Evolutionary conservation across 1,284 basidiomycete genomes (phyloP).

Genomic region (Ustilago trichophora): DNA sequence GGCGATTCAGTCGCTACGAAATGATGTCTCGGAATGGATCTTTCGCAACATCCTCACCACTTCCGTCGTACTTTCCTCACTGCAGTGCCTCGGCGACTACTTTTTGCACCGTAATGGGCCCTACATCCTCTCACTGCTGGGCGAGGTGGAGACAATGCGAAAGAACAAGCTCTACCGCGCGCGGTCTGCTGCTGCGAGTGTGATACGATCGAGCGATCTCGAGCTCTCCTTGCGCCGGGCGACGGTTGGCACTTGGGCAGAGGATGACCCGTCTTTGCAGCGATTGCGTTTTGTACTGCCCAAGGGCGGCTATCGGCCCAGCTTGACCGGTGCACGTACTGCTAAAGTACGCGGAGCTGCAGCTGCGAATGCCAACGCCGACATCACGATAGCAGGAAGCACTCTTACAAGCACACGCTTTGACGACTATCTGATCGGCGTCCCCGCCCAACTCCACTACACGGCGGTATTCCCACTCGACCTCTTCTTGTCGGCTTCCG

Average conservation of each 20-base stretch:
- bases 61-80: conserved; percentile 79
- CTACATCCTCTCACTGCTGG: conserved; percentile 76
- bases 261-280: conserved; percentile 51
- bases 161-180: conserved; percentile 59
- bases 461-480: conserved; percentile 78
- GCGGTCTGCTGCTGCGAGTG: conserved; percentile 74
- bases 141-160: conserved; percentile 79
- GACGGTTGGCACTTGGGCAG: conserved; percentile 43
- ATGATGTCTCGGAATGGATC: conserved; percentile 84
- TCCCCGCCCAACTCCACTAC: conserved; percentile 49
- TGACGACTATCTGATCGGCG: conserved; percentile 47
- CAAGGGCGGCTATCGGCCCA: conserved; percentile 35
- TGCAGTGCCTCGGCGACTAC: conserved; percentile 72
- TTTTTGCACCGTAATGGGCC: conserved; percentile 88
- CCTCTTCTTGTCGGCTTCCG: conserved; percentile 81
- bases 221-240: conserved; percentile 50
- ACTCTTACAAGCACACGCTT: no score
- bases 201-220: conserved; percentile 47
- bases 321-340: conserved; percentile 14
- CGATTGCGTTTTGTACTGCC: conserved; percentile 37
- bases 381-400: not conserved
- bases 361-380: not conserved
- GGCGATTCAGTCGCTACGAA: conserved; percentile 72
- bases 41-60: conserved; percentile 87
- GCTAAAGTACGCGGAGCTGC: conserved; percentile 32